These are phyloP conservation scores for Trichoderma reesei DNA, from an alignment of 495 filamentous ascomycete species.

Conservation along the genomic window DNA sequence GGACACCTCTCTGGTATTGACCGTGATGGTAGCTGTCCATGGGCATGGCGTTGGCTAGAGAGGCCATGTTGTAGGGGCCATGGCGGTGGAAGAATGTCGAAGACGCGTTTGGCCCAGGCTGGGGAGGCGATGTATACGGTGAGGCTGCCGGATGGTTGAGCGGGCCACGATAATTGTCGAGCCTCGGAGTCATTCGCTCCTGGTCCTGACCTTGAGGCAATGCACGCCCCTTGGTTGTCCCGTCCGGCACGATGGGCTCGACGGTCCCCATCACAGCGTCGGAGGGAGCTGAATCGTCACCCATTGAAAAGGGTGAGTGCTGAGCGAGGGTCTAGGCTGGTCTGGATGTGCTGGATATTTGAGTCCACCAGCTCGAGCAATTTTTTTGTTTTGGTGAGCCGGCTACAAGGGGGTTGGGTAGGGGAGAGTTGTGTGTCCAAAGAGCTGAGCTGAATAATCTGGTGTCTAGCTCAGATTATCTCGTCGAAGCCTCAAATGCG, in stretches of 20 bases:
- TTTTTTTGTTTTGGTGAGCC: neutral
- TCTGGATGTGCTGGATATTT: neutral
- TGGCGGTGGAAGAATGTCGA: constrained; percentile 27
- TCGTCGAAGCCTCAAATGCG: neutral
- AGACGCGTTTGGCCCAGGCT: constrained; percentile 13
- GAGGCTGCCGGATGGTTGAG: neutral
- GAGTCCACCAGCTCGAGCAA: neutral
- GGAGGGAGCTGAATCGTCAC: neutral
- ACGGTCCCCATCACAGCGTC: neutral
- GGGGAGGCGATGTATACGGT: neutral
- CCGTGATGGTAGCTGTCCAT: constrained; percentile 25
- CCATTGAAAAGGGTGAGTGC: neutral
- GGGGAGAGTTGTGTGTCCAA: neutral
- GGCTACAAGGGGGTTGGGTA: neutral
- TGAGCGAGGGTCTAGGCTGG: neutral
- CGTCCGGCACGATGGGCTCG: neutral
- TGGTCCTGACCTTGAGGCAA: neutral
- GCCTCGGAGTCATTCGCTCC: neutral
- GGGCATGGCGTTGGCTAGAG: constrained; percentile 31
- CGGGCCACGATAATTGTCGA: neutral
- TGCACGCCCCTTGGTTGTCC: neutral
- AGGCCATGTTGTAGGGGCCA: constrained; percentile 32
- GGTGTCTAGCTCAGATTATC: neutral
- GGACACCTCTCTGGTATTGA: constrained; percentile 21
- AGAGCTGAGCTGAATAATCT: neutral